phyloP scores from a whole-genome alignment of 148 eudicot genomes.

The Dysphania ambrosioides region DNA sequence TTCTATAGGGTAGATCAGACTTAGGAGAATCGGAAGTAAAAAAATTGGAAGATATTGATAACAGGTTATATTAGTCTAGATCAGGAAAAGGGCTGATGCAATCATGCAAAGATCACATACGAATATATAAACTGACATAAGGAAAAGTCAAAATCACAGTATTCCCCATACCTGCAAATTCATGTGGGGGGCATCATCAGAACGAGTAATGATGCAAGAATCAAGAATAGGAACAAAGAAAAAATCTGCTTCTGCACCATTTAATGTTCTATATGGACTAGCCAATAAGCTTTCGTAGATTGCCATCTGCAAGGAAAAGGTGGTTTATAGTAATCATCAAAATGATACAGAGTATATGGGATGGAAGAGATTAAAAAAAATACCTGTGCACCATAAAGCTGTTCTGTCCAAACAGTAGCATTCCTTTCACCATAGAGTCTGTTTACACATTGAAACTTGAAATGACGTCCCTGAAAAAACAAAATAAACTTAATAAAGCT shows the following conservation, averaged over 20 bases:
- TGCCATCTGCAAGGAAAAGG: slow-evolving; percentile 67
- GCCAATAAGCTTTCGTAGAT: slow-evolving; percentile 82
- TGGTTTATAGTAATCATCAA: slow-evolving; percentile 5
- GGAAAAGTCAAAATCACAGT: slow-evolving; percentile 1
- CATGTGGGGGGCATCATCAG: slow-evolving; percentile 88
- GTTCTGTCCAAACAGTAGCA: slow-evolving; percentile 82
- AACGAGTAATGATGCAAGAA: slow-evolving; percentile 86
- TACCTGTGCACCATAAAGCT: slow-evolving; percentile 99
- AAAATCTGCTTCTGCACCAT: slow-evolving; percentile 94
- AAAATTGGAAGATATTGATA: not conserved
- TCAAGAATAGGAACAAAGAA: slow-evolving; percentile 94
- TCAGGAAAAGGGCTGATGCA: not conserved
- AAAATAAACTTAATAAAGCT: slow-evolving; percentile 21
- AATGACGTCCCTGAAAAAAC: slow-evolving; percentile 89
- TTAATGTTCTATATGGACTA: slow-evolving; percentile 76
- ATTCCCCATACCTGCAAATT: slow-evolving; percentile 55
- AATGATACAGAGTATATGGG: not conserved
- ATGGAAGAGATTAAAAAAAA: not conserved
- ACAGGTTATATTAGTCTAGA: slow-evolving; percentile 6
- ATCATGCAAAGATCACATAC: not conserved
- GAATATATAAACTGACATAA: slow-evolving; percentile 7
- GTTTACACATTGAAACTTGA: slow-evolving; percentile 77
- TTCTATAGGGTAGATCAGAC: too few relatives aligned
- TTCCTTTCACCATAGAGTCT: slow-evolving; percentile 76
- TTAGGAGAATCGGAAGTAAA: too few relatives aligned